Base-by-base conservation (phyloP, 441 rosid genomes). In the Rhodomyrtus psidioides region DNA sequence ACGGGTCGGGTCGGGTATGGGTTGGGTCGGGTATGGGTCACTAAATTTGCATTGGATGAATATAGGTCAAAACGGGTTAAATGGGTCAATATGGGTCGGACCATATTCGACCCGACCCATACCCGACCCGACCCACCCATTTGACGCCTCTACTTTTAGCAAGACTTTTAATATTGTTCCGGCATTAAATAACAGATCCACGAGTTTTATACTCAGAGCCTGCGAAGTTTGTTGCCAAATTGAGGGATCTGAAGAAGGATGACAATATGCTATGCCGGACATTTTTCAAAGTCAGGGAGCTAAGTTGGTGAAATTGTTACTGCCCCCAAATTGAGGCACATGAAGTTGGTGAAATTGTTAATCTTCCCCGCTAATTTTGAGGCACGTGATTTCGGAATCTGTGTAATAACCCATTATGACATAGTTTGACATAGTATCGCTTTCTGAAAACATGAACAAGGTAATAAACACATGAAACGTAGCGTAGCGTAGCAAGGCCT, bases 201-300 rank as follows among this genome's bases (percentile, higher is more conserved):
- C 95, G 97, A 59, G 99, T 97, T 42, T 82, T 97, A 95, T 97
- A 96, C 90, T 93, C 95, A 16, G 99, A 97, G 88, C 95, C 99
- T 49, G 98, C 95, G 28, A 96, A 97, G 91, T 93, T 91, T 55
- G 98, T 97, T 86, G 97, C 98, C 39, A 97, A 97, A 90, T 94
- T 95, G 88, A 94, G 98, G 93, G 98, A 94, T 62, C 54, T 90
- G 94, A 97, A 96, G 91, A 95, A 94, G 9, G 98, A 95, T 82
- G 88, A 90, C 58, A 97, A 95, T 86, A 34, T 91, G 49, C 94
- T 97, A 57, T 51, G 97, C 98, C 28, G 99, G 99, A 30, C 99
- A 97, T 93, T 95, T 91, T 87, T 95, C 98, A 39, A 97, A 97
- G 90, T 96, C 99, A 3, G 98, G 99, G 88, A 96, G 99, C 98